Conservation (phyloP, 345 rosid genomes). For the Eucalyptus curtisii region DNA sequence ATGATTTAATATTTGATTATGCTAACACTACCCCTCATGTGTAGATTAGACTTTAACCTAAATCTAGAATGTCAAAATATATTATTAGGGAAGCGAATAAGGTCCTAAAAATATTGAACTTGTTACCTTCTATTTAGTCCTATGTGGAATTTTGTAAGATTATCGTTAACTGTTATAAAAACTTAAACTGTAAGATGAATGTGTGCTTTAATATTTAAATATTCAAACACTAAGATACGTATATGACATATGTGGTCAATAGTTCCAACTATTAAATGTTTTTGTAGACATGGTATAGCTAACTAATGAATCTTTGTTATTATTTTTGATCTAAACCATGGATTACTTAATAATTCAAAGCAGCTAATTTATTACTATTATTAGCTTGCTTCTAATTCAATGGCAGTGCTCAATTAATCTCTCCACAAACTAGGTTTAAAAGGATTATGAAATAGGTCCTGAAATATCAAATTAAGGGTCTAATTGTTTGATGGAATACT, state of each 20-base stretch:
- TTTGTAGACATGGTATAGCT: not conserved
- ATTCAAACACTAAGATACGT: not conserved
- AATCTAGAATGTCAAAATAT: no score
- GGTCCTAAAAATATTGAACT: not conserved
- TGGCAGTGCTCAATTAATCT: not conserved
- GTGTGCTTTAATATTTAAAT: not conserved
- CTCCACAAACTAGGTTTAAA: not conserved
- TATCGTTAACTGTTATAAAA: no score
- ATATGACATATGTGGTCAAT: not conserved
- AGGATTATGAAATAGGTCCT: not conserved
- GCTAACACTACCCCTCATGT: not conserved
- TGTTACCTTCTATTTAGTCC: no score
- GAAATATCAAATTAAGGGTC: not conserved
- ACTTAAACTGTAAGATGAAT: no score
- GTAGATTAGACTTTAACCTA: not conserved
- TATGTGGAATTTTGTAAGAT: no score
- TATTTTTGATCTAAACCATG: not conserved
- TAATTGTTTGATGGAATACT: not conserved
- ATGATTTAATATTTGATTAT: no score
- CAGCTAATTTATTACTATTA: not conserved
- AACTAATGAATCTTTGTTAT: not conserved
- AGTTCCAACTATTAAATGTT: not conserved
- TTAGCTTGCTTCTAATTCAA: not conserved
- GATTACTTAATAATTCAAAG: not conserved
- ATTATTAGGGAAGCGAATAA: not conserved